Base-by-base conservation (phyloP, 371 early-diverging fungal genomes). In the Mucor piriformis region DNA sequence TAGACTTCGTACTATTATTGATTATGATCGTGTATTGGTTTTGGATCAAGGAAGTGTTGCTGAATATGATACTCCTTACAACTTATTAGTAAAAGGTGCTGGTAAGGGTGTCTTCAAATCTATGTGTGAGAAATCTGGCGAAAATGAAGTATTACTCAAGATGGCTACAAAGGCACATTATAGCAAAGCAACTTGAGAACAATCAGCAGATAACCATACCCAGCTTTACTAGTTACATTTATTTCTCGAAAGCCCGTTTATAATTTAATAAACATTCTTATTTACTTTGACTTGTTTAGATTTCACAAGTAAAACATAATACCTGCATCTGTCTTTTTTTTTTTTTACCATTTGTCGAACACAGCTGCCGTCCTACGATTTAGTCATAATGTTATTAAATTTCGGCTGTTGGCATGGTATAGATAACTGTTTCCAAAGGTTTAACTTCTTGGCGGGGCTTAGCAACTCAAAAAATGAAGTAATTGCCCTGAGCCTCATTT, bases 11-110 rank as follows among this genome's bases (percentile, higher is more conserved):
- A 94, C 94, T 0, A 83, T 97, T 18, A 90, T 94, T 65, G 95
- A 96, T 68, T 96, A 92, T 55, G 95, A 95, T 73, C 79, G 81
- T 34, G 85, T 96, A 7, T 66, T 95, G 47, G 94, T 94, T 3
- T 74, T 95, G 54, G 92, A 93, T 58, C 86, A 86, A 47, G 95
- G 96, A 3, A 56, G 61, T 16, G 76, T 95, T 2, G 87, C 87
- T 3, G 95, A 96, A 70, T 89, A 82, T 64, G 92, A 86, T 61
- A 81, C 86, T 6, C 90, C 90, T 0, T 71, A 71, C 57, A 74
- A 61, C n/a, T 73, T 91, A 58, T 76, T 91, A 54, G 44, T 57
- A 6, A 49, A 40, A 3, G 67, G 66, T 13, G 58, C 64, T 13
- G 74, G 79, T 16, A 77, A 61, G 16, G 72, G 83, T n/a, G 57